Percentiles rank a stretch among this genome's conserved stretches.
phyloP scores from a whole-genome alignment of 352 stramenopile species.

The Pythium plurisporium region DNA sequence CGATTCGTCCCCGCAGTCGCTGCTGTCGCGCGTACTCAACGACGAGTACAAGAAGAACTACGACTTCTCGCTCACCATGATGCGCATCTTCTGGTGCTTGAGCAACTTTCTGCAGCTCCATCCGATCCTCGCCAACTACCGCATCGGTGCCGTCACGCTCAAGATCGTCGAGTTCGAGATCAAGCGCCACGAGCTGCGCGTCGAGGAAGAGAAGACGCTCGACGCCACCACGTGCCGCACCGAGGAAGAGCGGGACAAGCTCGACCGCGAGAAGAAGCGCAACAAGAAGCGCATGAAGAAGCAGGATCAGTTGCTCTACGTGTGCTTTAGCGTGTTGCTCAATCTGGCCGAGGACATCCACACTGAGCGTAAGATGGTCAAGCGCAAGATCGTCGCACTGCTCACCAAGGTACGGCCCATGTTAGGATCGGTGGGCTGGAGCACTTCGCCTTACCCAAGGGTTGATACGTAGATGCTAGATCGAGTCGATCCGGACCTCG shows the following conservation, averaged over 20 bases:
- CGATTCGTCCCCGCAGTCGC: slow-evolving; percentile 32
- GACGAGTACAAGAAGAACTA: slow-evolving; percentile 95
- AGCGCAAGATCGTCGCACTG: slow-evolving; percentile 85
- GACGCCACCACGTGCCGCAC: slow-evolving; percentile 27
- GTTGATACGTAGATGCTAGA: slow-evolving; percentile 79
- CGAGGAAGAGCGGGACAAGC: slow-evolving; percentile 44
- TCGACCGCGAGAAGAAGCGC: slow-evolving; percentile 78
- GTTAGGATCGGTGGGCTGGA: too few relatives aligned
- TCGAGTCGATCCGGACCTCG: slow-evolving; percentile 79
- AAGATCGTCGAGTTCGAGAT: slow-evolving; percentile 95
- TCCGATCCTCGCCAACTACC: slow-evolving; percentile 89
- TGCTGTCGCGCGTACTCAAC: slow-evolving; percentile 91
- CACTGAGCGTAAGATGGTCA: slow-evolving; percentile 95
- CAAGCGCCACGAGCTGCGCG: slow-evolving; percentile 78
- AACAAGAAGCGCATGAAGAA: slow-evolving; percentile 89
- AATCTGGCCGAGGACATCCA: slow-evolving; percentile 93
- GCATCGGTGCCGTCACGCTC: slow-evolving; percentile 91
- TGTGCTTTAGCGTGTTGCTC: slow-evolving; percentile 92
- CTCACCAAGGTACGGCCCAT: slow-evolving; percentile 51
- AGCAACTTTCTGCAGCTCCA: slow-evolving; percentile 95
- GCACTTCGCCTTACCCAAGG: too few relatives aligned
- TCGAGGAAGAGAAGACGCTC: slow-evolving; percentile 63
- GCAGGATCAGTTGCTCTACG: slow-evolving; percentile 92
- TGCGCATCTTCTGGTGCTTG: slow-evolving; percentile 94
- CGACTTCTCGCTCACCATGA: slow-evolving; percentile 93